A percentile compares a stretch with the other conserved stretches of the same genome.
phyloP scores from a whole-genome alignment of 2,329 filamentous ascomycete species.

The Aspergillus clavatus region DNA sequence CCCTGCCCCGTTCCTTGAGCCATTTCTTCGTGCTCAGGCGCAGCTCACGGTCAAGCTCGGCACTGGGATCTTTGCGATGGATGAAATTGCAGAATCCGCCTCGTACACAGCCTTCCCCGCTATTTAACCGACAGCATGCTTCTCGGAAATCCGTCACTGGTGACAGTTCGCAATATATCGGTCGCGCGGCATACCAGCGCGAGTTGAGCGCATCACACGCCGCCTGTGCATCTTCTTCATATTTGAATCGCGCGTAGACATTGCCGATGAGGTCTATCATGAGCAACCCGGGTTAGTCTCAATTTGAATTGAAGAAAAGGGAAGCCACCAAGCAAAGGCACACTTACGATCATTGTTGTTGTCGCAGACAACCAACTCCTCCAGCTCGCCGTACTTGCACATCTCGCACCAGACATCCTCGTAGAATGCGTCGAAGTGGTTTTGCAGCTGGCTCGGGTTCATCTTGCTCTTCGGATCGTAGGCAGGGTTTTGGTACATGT shows the following conservation, averaged over 20 bases:
- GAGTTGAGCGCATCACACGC: constrained; percentile 92
- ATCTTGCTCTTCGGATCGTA: constrained; percentile 97
- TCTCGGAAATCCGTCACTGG: constrained; percentile 98
- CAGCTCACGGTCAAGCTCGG: constrained; percentile 84
- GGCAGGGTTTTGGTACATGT: constrained; percentile 97
- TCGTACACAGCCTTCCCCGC: constrained; percentile 88
- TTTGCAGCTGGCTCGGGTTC: constrained; percentile 92
- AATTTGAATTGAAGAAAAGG: neutral
- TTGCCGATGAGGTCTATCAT: constrained; percentile 84
- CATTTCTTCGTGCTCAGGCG: constrained; percentile 92
- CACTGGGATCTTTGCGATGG: constrained; percentile 87
- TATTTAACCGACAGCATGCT: constrained; percentile 92
- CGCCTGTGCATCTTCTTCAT: constrained; percentile 90
- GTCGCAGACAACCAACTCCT: constrained; percentile 97
- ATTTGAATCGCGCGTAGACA: constrained; percentile 99
- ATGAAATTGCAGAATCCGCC: constrained; percentile 99
- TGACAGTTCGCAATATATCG: constrained; percentile 95
- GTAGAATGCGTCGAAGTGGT: constrained; percentile 99
- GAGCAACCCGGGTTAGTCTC: constrained; percentile 12
- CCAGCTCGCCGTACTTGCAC: constrained; percentile 96
- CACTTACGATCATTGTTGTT: constrained; percentile 94
- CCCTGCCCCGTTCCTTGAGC: constrained; percentile 77
- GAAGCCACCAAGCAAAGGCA: neutral
- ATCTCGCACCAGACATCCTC: constrained; percentile 99
- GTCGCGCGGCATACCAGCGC: constrained; percentile 93